Evolutionary conservation across 768 basidiomycete genomes (phyloP), one percentile per base, ranked within the genome.

Genomic region (Psilocybe tampanensis): DNA sequence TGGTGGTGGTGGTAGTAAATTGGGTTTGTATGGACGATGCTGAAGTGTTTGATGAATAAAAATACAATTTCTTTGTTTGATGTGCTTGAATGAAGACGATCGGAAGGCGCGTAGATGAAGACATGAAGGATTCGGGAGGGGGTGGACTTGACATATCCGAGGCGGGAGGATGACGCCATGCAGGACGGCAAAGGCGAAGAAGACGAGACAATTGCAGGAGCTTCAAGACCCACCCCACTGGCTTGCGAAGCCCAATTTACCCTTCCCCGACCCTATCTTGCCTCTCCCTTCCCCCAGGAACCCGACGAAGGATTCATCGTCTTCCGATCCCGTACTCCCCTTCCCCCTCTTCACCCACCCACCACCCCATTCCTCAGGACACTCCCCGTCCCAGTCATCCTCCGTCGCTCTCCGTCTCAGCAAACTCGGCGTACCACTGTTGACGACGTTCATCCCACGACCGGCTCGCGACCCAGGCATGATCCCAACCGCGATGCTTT

Each of bases 261-360:
- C 21, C 6, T 23, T 29, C 12, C 42, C 52, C 17, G 29, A 21
- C 17, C 42, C 43, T 5, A 23, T 44, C 1, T 44, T 44, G 0
- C n/a, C 3, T 2, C 39, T 36, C 29, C 52, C 42, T 17, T 55
- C 55, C 24, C 54, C 57, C 17, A 66, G 49, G 39, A 70, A 65
- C 17, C 65, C 66, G 36, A 59, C 58, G 50, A 67, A 67, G 13
- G 62, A 64, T 26, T 67, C 66, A n/a, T 71, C 70, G 44, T 68
- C 71, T 4, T 72, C 72, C 17, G 65, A 65, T 41, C 58, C 57
- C 23, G 45, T 26, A 29, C 58, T 56, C 36, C 61, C 65, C 44
- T 64, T 60, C 39, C 55, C 59, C 42, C 61, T 60, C 43, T 61
- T 63, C 15, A 61, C 60, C 66, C 66, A 70, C 7, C 67, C 70